These are phyloP conservation scores for Digitaria exilis DNA, from an alignment of 202 grass and related monocot genomes.

Conservation along the genomic window DNA sequence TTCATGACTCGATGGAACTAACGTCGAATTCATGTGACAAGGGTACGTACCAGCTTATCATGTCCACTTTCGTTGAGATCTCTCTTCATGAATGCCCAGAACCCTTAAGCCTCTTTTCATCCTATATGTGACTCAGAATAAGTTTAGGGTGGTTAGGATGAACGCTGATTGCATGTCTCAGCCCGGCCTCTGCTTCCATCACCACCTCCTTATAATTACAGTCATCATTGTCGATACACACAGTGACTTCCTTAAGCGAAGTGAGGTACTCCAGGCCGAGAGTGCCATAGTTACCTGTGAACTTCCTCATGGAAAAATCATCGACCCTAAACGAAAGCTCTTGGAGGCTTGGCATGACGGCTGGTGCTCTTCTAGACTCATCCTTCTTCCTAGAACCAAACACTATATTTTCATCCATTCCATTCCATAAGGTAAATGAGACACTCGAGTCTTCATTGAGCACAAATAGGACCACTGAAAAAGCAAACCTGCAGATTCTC, in stretches of 20 bases:
- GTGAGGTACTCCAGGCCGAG: background rate
- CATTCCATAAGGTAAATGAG: background rate
- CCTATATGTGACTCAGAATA: no score
- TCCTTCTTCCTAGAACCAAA: background rate
- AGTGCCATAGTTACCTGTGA: background rate
- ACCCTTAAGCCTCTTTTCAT: no score
- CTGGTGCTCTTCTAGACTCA: background rate
- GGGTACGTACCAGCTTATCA: no score
- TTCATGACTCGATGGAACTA: no score
- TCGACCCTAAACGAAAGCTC: background rate
- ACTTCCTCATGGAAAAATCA: background rate
- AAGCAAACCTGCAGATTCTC: rapidly evolving
- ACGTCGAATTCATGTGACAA: no score
- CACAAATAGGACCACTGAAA: background rate
- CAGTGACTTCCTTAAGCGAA: rapidly evolving
- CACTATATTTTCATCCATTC: background rate
- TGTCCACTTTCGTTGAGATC: no score
- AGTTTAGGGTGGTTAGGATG: background rate
- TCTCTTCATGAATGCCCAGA: no score
- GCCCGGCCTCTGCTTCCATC: background rate
- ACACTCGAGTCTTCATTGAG: background rate
- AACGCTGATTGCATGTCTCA: background rate
- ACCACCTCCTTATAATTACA: background rate
- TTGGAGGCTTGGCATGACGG: background rate
- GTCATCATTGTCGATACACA: rapidly evolving